phyloP scores from a whole-genome alignment of 371 early-diverging fungal genomes.

The Umbelopsis sp. region DNA sequence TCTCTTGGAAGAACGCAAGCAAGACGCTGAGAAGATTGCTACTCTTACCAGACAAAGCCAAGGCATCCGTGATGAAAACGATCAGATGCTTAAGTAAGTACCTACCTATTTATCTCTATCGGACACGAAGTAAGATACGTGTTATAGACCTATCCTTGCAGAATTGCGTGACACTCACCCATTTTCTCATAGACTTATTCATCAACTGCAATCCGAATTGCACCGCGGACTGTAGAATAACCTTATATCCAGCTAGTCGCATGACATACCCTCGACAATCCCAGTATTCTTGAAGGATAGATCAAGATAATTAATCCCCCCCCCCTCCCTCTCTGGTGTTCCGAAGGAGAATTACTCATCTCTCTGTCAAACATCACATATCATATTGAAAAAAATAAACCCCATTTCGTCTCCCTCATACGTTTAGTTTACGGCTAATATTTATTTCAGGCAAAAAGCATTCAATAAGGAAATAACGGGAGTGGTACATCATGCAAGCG shows the following conservation, averaged over 20 bases:
- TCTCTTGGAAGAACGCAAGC: slow-evolving; percentile 32
- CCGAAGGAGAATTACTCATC: background rate
- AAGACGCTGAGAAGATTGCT: slow-evolving; percentile 39
- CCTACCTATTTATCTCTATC: background rate
- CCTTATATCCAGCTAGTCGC: slow-evolving; percentile 7
- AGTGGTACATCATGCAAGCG: background rate
- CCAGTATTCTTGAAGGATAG: slow-evolving; percentile 5
- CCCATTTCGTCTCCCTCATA: background rate
- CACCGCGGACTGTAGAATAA: slow-evolving; percentile 24
- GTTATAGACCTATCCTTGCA: background rate
- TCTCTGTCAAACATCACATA: background rate
- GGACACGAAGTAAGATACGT: slow-evolving; percentile 11
- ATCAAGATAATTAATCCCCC: slow-evolving; percentile 5
- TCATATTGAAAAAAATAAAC: background rate
- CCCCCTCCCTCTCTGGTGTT: background rate
- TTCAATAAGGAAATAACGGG: background rate
- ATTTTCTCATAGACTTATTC: slow-evolving; percentile 34
- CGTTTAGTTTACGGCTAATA: background rate
- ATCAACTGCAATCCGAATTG: slow-evolving; percentile 45
- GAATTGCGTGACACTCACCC: background rate
- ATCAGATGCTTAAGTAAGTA: slow-evolving; percentile 51
- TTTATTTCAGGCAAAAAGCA: slow-evolving; percentile 3
- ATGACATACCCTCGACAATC: slow-evolving; percentile 10
- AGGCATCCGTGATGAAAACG: slow-evolving; percentile 41
- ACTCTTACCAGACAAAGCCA: slow-evolving; percentile 28